Conservation (phyloP, 148 eudicot genomes). For the Polygonum aviculare region DNA sequence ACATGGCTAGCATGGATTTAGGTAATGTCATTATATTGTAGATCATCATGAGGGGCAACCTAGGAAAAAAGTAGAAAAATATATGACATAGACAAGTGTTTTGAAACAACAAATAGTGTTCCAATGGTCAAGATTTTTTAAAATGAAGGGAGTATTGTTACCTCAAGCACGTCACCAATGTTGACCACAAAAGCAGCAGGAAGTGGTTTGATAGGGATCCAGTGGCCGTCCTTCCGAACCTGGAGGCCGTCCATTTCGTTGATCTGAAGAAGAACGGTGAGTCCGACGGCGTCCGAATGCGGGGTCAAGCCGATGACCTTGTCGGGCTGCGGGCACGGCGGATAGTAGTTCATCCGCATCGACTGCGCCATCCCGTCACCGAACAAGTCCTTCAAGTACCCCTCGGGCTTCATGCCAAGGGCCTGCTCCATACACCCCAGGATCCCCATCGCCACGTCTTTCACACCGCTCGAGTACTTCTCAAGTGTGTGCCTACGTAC, state of each 20-base stretch:
- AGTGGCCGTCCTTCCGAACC: not conserved
- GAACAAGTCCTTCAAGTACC: slow-evolving; percentile 11
- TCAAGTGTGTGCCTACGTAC: not conserved
- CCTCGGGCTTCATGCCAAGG: not conserved
- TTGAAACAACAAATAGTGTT: no score
- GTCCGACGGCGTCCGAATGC: not conserved
- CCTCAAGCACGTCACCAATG: slow-evolving; percentile 25
- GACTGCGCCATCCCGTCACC: slow-evolving; percentile 9
- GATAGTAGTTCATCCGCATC: not conserved
- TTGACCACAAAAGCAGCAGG: slow-evolving; percentile 22
- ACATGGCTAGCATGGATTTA: no score
- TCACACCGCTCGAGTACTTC: not conserved
- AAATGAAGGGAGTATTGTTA: no score
- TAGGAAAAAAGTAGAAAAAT: no score
- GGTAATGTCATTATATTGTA: no score
- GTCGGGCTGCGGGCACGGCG: not conserved
- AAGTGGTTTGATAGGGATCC: slow-evolving; percentile 13
- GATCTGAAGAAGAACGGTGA: not conserved
- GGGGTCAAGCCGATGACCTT: not conserved
- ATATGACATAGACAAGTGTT: no score
- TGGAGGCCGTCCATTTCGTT: not conserved
- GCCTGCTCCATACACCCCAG: not conserved
- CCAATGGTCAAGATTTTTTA: no score
- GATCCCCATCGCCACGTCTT: not conserved
- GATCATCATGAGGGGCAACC: no score